These are phyloP conservation scores for Mucor velutinosus DNA, from an alignment of 371 early-diverging fungal genomes.

Conservation along the genomic window DNA sequence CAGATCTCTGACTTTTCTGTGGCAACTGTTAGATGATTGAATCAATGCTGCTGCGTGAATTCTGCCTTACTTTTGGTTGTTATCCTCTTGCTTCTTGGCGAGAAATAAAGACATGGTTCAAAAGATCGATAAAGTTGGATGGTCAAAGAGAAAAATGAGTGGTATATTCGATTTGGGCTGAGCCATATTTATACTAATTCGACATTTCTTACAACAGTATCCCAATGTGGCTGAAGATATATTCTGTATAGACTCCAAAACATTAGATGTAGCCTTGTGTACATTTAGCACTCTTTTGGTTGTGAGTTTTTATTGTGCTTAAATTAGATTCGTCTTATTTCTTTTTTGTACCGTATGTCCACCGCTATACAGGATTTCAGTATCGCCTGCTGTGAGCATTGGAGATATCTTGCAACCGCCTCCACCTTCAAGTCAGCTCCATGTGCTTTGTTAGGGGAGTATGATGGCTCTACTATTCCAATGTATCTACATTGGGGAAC, in stretches of 20 bases:
- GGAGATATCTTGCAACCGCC: too few species aligned
- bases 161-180: background rate
- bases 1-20: conserved; percentile 17
- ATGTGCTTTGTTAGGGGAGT: too few species aligned
- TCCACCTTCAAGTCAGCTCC: too few species aligned
- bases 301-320: background rate
- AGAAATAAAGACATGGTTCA: conserved; percentile 16
- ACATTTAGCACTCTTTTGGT: background rate
- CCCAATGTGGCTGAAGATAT: background rate
- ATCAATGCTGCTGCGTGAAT: too few species aligned
- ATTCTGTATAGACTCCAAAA: background rate
- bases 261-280: background rate
- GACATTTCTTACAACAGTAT: background rate
- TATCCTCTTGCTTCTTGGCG: conserved; percentile 28
- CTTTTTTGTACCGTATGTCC: too few species aligned
- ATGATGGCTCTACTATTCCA: too few species aligned
- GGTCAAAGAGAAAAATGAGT: background rate
- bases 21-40: background rate
- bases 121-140: background rate
- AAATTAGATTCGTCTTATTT: background rate
- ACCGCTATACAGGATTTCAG: too few species aligned
- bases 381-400: too few species aligned
- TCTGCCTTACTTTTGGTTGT: conserved; percentile 17
- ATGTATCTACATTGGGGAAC: too few species aligned
- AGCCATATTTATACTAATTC: background rate